phyloP scores from a whole-genome alignment of 495 filamentous ascomycete genomes.

The Rhypophila decipiens region DNA sequence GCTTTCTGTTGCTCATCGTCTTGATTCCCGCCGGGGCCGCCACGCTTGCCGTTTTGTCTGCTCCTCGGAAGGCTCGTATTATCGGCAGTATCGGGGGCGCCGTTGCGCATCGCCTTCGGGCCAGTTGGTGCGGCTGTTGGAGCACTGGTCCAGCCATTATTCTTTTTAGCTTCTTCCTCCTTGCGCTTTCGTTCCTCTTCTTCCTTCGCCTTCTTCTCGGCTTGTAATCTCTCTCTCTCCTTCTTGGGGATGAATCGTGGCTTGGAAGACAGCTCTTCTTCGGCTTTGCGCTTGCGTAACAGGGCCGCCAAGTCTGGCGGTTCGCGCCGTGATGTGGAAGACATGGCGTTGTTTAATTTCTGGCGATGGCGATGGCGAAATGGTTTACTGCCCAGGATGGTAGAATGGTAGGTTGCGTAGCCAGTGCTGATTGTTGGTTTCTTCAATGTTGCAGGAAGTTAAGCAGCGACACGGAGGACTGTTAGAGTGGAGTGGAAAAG shows the following conservation, averaged over 20 bases:
- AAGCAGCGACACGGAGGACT: no score
- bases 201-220: constrained; percentile 81
- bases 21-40: constrained; percentile 21
- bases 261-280: constrained; percentile 48
- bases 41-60: constrained; percentile 44
- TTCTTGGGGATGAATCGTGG: constrained; percentile 91
- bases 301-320: constrained; percentile 44
- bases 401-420: no score
- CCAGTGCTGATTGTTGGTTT: no score
- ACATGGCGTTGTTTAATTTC: neutral
- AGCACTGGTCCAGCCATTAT: constrained; percentile 14
- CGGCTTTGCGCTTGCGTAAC: constrained; percentile 40
- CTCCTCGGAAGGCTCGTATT: constrained; percentile 40
- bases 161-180: constrained; percentile 41
- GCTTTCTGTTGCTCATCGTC: constrained; percentile 50
- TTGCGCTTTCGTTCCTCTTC: constrained; percentile 62
- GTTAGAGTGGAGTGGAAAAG: no score
- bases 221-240: constrained; percentile 75
- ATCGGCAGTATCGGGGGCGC: neutral
- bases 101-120: constrained; percentile 63
- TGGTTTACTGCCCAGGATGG: no score
- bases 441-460: no score
- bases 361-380: no score
- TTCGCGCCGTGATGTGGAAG: constrained; percentile 19
- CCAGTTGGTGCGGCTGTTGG: constrained; percentile 59